phyloP scores from a whole-genome alignment of 2,329 filamentous ascomycete species.

The Pestalotiopsis sp. region DNA sequence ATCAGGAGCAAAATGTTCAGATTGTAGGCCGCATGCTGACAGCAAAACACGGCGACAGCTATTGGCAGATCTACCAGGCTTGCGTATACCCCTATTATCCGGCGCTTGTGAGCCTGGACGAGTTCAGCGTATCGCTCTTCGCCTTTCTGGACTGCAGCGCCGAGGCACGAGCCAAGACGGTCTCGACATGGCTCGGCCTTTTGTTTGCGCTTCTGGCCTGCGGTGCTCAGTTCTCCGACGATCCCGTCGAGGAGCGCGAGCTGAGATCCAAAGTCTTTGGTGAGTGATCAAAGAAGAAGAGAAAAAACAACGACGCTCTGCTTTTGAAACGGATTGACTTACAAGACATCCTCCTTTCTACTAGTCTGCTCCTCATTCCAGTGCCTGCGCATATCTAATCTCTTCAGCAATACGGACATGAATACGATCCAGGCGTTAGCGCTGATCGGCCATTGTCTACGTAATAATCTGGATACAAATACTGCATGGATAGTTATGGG shows the following conservation, averaged over 20 bases:
- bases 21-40: neutral
- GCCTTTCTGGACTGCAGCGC: slow-evolving; percentile 3
- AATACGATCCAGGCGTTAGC: slow-evolving; percentile 8
- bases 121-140: slow-evolving; percentile 7
- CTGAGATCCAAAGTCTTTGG: slow-evolving; percentile 8
- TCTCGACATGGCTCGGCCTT: slow-evolving; percentile 3
- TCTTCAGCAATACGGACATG: slow-evolving; percentile 9
- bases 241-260: slow-evolving; percentile 7
- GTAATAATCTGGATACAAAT: slow-evolving; percentile 10
- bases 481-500: slow-evolving; percentile 11
- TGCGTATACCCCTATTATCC: slow-evolving; percentile 10
- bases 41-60: neutral
- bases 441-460: slow-evolving; percentile 10
- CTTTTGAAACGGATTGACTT: neutral
- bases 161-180: neutral
- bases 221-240: slow-evolving; percentile 6
- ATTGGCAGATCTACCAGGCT: slow-evolving; percentile 9
- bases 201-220: slow-evolving; percentile 7
- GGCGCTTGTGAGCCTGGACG: slow-evolving; percentile 7
- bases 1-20: neutral
- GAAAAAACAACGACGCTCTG: neutral
- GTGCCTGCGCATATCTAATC: slow-evolving; percentile 6
- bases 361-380: slow-evolving; percentile 7
- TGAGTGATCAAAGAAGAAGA: neutral
- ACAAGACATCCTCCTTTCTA: neutral